A percentile compares a stretch with the other conserved stretches of the same genome.
Conservation (phyloP, 768 basidiomycete species). For the Scleroderma bovista region DNA sequence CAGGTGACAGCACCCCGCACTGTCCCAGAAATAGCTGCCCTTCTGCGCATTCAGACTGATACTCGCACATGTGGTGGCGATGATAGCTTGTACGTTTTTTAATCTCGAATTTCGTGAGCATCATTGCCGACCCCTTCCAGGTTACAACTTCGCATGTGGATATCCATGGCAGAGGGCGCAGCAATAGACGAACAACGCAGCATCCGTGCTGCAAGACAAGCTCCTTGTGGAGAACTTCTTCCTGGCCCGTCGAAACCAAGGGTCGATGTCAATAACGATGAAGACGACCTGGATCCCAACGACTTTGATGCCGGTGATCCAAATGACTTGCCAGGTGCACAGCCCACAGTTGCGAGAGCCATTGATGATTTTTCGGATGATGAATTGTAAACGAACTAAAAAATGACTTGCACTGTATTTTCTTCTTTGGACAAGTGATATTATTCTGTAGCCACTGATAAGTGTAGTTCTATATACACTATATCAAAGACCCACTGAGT, state of each 20-base stretch:
- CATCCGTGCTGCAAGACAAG: conserved; percentile 9
- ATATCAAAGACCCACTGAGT: too few relatives aligned
- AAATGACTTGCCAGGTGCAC: conserved; percentile 8
- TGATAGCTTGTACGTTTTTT: conserved; percentile 41
- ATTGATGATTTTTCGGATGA: conserved; percentile 25
- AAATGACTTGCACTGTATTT: too few relatives aligned
- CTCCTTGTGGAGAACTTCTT: conserved; percentile 9
- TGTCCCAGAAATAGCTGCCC: conserved; percentile 29
- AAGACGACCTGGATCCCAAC: conserved; percentile 7
- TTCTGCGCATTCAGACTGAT: conserved; percentile 28
- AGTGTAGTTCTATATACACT: too few relatives aligned
- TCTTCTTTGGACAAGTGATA: too few relatives aligned
- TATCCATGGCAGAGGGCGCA: conserved; percentile 39
- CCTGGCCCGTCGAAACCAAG: conserved; percentile 3
- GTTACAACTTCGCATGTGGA: conserved; percentile 40
- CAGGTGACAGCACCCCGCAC: conserved; percentile 19
- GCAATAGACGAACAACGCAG: conserved; percentile 43
- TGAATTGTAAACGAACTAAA: conserved; percentile 15
- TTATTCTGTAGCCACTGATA: too few relatives aligned
- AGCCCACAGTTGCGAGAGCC: neutral
- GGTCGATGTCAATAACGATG: neutral
- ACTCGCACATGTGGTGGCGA: conserved; percentile 45
- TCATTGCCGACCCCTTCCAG: conserved; percentile 19
- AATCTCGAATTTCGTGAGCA: neutral
- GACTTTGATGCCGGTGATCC: conserved; percentile 11